A percentile compares a stretch with the other conserved stretches of the same genome.
Evolutionary conservation across 768 basidiomycete genomes (phyloP).

Genomic region (Tylopilus sp.): DNA sequence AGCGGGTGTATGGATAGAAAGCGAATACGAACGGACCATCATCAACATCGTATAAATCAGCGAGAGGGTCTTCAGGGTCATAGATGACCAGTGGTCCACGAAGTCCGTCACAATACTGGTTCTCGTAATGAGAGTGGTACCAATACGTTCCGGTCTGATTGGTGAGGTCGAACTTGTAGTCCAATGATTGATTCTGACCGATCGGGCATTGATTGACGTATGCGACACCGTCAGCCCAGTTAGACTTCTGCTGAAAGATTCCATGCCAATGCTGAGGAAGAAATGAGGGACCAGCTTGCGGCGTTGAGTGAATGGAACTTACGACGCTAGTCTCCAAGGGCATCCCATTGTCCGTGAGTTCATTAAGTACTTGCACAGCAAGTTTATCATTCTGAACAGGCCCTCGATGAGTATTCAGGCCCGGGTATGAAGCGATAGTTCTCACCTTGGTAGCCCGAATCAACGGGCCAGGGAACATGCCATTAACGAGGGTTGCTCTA

Average conservation of each 20-base stretch:
- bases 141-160: constrained; percentile 46
- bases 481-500: constrained; percentile 43
- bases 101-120: constrained; percentile 43
- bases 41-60: constrained; percentile 43
- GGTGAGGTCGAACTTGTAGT: constrained; percentile 32
- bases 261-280: constrained; percentile 32
- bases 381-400: constrained; percentile 36
- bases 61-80: constrained; percentile 42
- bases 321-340: constrained; percentile 42
- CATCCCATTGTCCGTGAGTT: constrained; percentile 46
- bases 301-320: constrained; percentile 5
- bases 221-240: constrained; percentile 35
- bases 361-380: constrained; percentile 41
- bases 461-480: constrained; percentile 45
- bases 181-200: constrained; percentile 30
- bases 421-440: background rate
- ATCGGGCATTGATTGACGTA: constrained; percentile 46
- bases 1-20: background rate
- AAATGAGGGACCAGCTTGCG: constrained; percentile 18
- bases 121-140: constrained; percentile 42
- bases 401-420: background rate
- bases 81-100: constrained; percentile 44
- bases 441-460: constrained; percentile 38
- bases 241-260: constrained; percentile 26
- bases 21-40: constrained; percentile 31